Evolutionary conservation across 2,329 filamentous ascomycete genomes (phyloP).

Genomic region (Fonsecaea multimorphosa): DNA sequence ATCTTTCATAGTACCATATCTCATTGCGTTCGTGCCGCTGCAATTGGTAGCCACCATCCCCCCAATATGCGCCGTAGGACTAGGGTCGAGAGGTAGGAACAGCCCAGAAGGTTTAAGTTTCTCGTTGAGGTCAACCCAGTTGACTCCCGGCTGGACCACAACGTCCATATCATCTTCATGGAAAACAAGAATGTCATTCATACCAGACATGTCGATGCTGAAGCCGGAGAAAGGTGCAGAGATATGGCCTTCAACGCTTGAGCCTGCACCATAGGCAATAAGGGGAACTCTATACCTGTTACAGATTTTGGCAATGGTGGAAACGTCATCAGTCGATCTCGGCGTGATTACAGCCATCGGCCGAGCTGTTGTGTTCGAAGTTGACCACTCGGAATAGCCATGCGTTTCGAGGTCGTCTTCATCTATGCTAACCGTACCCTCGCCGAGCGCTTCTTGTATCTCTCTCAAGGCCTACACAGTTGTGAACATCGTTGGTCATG

Average conservation of each 20-base stretch:
- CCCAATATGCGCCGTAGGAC: constrained; percentile 65
- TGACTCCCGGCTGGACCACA: constrained; percentile 85
- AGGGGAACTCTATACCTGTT: too few species aligned
- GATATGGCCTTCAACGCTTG: constrained; percentile 88
- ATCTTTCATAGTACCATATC: constrained; percentile 78
- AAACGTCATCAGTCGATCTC: constrained; percentile 52
- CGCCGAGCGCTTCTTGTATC: too few species aligned
- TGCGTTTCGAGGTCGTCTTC: not conserved
- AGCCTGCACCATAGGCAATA: constrained; percentile 80
- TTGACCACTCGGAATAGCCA: constrained; percentile 21
- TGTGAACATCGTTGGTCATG: too few species aligned
- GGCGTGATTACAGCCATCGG: constrained; percentile 39
- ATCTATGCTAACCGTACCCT: constrained; percentile 11
- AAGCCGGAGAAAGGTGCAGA: constrained; percentile 84
- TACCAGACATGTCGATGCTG: constrained; percentile 84
- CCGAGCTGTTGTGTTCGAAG: too few species aligned
- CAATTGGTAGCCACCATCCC: constrained; percentile 72
- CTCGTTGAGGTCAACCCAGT: constrained; percentile 87
- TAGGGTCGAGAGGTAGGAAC: constrained; percentile 90
- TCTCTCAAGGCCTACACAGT: too few species aligned
- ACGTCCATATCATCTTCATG: constrained; percentile 90
- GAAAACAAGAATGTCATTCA: constrained; percentile 80
- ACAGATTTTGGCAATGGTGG: too few species aligned
- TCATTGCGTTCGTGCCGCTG: constrained; percentile 64
- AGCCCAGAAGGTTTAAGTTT: constrained; percentile 74